phyloP scores from a whole-genome alignment of 2,329 filamentous ascomycete species.

The Cyphellophora europaea region DNA sequence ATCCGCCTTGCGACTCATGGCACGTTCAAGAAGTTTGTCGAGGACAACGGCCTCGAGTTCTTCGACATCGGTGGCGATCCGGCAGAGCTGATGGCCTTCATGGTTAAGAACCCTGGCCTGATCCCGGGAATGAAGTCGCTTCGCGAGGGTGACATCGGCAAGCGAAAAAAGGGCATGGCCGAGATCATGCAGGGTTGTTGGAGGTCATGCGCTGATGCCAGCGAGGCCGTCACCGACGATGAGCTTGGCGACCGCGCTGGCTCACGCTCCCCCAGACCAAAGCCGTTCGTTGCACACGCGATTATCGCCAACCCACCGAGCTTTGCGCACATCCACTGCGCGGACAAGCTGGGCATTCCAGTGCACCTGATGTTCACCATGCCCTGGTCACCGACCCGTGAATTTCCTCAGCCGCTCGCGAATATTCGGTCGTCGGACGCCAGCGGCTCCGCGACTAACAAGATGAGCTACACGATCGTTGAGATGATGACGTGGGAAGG shows the following conservation, averaged over 20 bases:
- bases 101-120: constrained; percentile 80
- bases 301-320: constrained; percentile 78
- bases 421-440: constrained; percentile 70
- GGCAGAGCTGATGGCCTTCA: constrained; percentile 72
- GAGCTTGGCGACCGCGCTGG: background rate
- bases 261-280: constrained; percentile 27
- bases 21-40: constrained; percentile 59
- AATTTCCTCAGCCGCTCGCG: constrained; percentile 77
- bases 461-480: constrained; percentile 72
- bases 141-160: constrained; percentile 66
- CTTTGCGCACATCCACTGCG: constrained; percentile 71
- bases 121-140: constrained; percentile 75
- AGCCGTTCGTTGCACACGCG: constrained; percentile 76
- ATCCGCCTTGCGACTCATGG: constrained; percentile 65
- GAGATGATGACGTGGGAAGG: constrained; percentile 94
- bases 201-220: constrained; percentile 73
- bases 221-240: constrained; percentile 37
- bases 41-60: constrained; percentile 64
- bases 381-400: constrained; percentile 80
- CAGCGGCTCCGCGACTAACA: constrained; percentile 69
- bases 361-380: constrained; percentile 90
- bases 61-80: constrained; percentile 70
- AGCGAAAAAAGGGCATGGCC: constrained; percentile 63
- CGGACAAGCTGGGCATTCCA: constrained; percentile 67
- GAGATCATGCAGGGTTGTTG: constrained; percentile 79